Conservation (phyloP, 495 filamentous ascomycete species). For the Bryoglossum gracile region DNA sequence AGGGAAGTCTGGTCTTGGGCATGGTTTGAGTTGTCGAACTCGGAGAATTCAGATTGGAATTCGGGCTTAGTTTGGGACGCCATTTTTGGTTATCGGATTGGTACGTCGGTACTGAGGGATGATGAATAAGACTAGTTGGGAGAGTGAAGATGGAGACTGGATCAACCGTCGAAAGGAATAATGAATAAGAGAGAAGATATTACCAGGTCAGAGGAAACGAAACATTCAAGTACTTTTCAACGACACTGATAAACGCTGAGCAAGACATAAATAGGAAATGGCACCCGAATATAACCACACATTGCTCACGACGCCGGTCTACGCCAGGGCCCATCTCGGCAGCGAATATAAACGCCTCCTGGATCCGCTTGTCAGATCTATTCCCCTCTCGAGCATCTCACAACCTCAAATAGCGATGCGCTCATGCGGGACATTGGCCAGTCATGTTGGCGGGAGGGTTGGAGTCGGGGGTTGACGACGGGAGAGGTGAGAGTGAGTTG, state of each 20-base stretch:
- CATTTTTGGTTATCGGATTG: too few relatives aligned
- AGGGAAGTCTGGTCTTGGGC: conserved; percentile 1
- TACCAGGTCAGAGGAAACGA: conserved; percentile 16
- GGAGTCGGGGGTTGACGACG: neutral
- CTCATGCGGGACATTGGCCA: conserved; percentile 4
- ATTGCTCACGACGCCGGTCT: too few relatives aligned
- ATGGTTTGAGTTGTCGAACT: conserved; percentile 15
- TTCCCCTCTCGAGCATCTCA: neutral
- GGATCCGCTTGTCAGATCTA: conserved; percentile 19
- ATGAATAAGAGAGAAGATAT: conserved; percentile 1
- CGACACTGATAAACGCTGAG: conserved; percentile 12
- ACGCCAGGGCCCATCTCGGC: neutral
- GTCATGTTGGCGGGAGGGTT: neutral
- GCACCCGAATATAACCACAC: too few relatives aligned
- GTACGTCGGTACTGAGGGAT: neutral
- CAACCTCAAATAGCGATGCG: conserved; percentile 9
- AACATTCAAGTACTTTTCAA: conserved; percentile 22
- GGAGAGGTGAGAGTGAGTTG: neutral
- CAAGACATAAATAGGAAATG: conserved; percentile 23
- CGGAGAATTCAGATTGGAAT: conserved; percentile 6
- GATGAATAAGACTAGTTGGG: neutral
- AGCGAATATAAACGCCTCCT: conserved; percentile 7
- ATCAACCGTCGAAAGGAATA: conserved; percentile 16
- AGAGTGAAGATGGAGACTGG: conserved; percentile 8
- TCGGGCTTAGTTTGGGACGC: too few relatives aligned